Base-by-base conservation (phyloP, 2,329 filamentous ascomycete genomes). In the Sporothrix pseudoabietina region DNA sequence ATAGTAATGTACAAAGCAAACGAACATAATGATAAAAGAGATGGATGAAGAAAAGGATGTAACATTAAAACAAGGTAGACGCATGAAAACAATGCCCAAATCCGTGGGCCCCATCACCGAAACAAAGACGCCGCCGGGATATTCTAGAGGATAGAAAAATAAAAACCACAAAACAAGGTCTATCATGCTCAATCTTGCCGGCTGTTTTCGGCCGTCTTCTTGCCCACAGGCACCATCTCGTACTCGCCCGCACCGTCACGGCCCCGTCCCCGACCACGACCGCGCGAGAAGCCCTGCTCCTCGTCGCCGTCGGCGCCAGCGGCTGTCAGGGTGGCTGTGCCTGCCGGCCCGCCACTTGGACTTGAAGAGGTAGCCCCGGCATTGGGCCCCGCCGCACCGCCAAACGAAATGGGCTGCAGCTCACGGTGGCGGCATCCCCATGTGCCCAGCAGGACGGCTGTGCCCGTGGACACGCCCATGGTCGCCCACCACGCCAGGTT, bases 361-460 rank as follows among this genome's bases (percentile, higher is more conserved):
- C 26, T 77, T 59, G 57, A 71, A 41, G 75, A 10, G 41, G 41
- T 75, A 35, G 47, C 16, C 10, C 39, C 35, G 71, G 59, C 71
- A 19, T 44, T 54, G 77, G n/a, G 79, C 79, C 47, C 35, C n/a
- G 69, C 26, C 9, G 71, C 55, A 5, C 91, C 91, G 26, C 94
- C 94, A 79, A 98, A 98, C 74, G 89, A 91, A 78, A 98, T 97
- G 12, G 96, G 95, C 78, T 90, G 87, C 72, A 99, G 84, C 82
- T 99, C 96, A 75, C 95, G 87, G 86, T 94, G 97, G 79, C 91
- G 93, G 80, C 95, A 98, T 3, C 91, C 93, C 93, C 95, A 98
- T 52, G 97, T 91, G 4, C 93, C 94, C 1, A 96, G 84, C 65
- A 85, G 88, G 9, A 87, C 82, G 41, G 84, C 83, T 3, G 85